A percentile compares a stretch with the other conserved stretches of the same genome.
Evolutionary conservation across 225 moss, liverwort and hornwort genomes (phyloP).

Genomic region (Anthoceros angustus): DNA sequence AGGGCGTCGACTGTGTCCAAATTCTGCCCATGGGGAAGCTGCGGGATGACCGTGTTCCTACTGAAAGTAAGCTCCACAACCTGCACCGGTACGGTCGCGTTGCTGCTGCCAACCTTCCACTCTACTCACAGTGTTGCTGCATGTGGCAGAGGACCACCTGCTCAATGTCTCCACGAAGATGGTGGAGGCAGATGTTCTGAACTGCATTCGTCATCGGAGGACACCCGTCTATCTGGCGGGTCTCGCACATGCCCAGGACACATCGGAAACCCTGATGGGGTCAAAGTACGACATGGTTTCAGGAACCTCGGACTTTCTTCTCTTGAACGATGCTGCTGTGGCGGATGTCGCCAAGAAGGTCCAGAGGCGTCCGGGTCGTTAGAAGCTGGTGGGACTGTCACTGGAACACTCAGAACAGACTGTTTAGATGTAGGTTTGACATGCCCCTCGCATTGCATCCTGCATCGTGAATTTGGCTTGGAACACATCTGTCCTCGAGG

Average conservation of each 20-base stretch:
- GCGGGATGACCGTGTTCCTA: neutral
- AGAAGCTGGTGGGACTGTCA: too few relatives aligned
- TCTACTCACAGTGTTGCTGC: too few relatives aligned
- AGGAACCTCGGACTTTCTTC: conserved; percentile 26
- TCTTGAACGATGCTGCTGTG: conserved; percentile 31
- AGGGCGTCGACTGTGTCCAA: neutral
- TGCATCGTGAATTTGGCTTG: too few relatives aligned
- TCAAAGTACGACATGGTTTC: conserved; percentile 47
- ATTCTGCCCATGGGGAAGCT: neutral
- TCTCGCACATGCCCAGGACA: conserved; percentile 26
- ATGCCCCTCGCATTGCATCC: too few relatives aligned
- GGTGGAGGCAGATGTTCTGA: conserved; percentile 22
- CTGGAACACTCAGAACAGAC: too few relatives aligned
- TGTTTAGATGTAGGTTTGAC: too few relatives aligned
- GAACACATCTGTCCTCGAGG: too few relatives aligned
- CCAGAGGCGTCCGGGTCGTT: too few relatives aligned
- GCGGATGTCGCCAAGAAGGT: neutral
- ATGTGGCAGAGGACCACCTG: neutral
- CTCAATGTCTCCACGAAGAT: conserved; percentile 11
- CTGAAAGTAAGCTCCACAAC: too few relatives aligned
- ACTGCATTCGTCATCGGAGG: conserved; percentile 10
- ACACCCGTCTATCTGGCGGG: conserved; percentile 28
- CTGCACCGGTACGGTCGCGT: too few relatives aligned
- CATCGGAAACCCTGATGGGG: conserved; percentile 35
- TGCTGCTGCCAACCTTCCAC: too few relatives aligned